Percentiles rank a stretch among this genome's conserved stretches.
These are phyloP conservation scores for Volvox africanus DNA, from an alignment of 139 green algal species.

Conservation along the genomic window DNA sequence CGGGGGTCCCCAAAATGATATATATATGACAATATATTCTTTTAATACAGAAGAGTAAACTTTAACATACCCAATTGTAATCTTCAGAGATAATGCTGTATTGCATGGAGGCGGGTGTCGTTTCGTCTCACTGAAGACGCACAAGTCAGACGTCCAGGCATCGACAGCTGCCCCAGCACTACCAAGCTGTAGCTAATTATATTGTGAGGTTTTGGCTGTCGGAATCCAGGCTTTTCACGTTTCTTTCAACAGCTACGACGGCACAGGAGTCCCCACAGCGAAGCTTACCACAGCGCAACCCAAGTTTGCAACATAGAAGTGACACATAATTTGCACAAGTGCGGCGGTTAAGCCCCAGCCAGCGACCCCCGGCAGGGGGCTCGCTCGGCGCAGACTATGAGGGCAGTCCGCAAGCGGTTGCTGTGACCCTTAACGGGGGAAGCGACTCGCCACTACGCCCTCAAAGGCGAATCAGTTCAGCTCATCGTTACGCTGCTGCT, in stretches of 20 bases:
- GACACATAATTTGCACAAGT: not conserved
- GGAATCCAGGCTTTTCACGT: too few relatives aligned
- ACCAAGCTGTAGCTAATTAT: not conserved
- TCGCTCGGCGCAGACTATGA: not conserved
- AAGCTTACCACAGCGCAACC: too few relatives aligned
- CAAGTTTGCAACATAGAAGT: too few relatives aligned
- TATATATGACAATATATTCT: too few relatives aligned
- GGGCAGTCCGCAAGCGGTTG: not conserved
- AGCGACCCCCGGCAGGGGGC: conserved; percentile 1
- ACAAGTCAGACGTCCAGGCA: not conserved
- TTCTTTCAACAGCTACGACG: too few relatives aligned
- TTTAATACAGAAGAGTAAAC: too few relatives aligned
- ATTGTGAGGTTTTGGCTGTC: not conserved
- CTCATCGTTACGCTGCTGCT: not conserved
- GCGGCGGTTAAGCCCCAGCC: conserved; percentile 1
- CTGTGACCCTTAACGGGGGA: not conserved
- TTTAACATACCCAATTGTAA: not conserved
- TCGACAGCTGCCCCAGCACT: not conserved
- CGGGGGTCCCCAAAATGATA: too few relatives aligned
- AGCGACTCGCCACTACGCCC: not conserved
- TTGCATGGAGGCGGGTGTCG: not conserved
- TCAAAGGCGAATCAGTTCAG: not conserved
- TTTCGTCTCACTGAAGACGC: not conserved
- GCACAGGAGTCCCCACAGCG: too few relatives aligned
- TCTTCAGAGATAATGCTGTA: not conserved